These are phyloP conservation scores for Ophiostoma montium DNA, from an alignment of 2,329 filamentous ascomycete genomes.

Conservation along the genomic window DNA sequence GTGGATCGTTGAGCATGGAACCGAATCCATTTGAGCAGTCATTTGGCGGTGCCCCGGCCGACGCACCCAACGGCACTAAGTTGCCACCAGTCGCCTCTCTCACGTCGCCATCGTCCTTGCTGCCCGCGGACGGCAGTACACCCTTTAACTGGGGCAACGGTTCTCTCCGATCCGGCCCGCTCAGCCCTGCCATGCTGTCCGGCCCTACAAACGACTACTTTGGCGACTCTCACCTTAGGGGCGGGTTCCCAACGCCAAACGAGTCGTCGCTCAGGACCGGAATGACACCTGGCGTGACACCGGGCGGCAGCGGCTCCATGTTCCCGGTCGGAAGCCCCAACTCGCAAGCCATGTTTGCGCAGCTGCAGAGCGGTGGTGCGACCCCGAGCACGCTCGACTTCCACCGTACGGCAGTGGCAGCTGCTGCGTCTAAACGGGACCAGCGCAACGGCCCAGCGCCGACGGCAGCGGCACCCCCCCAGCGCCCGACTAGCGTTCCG, in stretches of 20 bases:
- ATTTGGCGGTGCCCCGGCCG: conserved; percentile 53
- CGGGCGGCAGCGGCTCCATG: conserved; percentile 92
- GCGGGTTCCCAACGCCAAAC: conserved; percentile 88
- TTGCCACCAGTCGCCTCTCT: conserved; percentile 81
- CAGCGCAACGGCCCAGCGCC: conserved; percentile 2
- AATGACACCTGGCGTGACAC: conserved; percentile 83
- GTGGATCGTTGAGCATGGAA: conserved; percentile 55
- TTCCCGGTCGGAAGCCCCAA: conserved; percentile 86
- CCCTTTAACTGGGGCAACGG: conserved; percentile 69
- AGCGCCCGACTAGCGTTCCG: conserved; percentile 17
- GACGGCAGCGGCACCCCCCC: conserved; percentile 20
- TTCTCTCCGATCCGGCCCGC: conserved; percentile 76
- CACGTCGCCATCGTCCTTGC: conserved; percentile 74
- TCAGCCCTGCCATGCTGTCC: conserved; percentile 95
- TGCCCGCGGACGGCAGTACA: conserved; percentile 58
- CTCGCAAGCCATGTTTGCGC: conserved; percentile 68
- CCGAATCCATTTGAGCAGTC: conserved; percentile 97
- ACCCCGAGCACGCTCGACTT: conserved; percentile 91
- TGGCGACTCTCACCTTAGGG: conserved; percentile 61
- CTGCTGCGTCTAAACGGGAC: conserved; percentile 47
- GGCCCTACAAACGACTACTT: conserved; percentile 82
- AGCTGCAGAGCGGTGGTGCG: conserved; percentile 64
- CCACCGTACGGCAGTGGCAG: conserved; percentile 79
- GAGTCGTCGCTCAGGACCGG: conserved; percentile 88
- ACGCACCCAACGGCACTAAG: conserved; percentile 72